Evolutionary conservation across 2,329 filamentous ascomycete genomes (phyloP), one percentile per base, ranked within the genome.

Genomic region (Diaporthe ilicicola): DNA sequence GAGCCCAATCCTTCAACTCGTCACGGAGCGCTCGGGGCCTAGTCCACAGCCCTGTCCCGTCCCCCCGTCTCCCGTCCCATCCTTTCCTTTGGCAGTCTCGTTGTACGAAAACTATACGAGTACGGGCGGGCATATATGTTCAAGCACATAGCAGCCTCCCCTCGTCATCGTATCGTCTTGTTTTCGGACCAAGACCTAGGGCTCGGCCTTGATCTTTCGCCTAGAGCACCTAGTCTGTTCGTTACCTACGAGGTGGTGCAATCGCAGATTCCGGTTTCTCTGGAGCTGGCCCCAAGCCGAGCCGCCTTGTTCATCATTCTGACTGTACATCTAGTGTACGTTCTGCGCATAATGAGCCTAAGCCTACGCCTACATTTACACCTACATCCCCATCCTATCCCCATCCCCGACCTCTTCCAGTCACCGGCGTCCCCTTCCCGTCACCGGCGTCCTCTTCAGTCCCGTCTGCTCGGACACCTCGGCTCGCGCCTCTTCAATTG

Each of bases 261-360:
- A n/a, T 48, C 42, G 42, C 67, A 62, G 62, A 62, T 48, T 62
- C 67, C 67, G 55, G 67, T 32, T 50, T 53, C 44, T 56, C 54
- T 32, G 39, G 32, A 29, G 29, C 32, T 51, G 48, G 48, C 39
- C 17, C 29, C 17, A 17, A 67, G 50, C 62, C 59, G 34, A 67
- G 50, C 62, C 61, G 34, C 27, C 53, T 56, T 17, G 54, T 59
- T 37, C 29, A 59, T 13, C 39, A 4, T 15, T 27, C 32, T 39
- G 55, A 51, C 56, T 39, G 70, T 64, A 69, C 50, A 32, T 34
- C 37, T 59, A 8, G n/a, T 34, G 39, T 62, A 34, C 3, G 42
- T 50, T 50, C 39, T 32, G 22, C 39, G 39, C 59, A 62, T 62
- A 34, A 39, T 32, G 22, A 17, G 39, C 59, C 46, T 62, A 34